Percentiles rank a stretch among this genome's conserved stretches.
phyloP scores from a whole-genome alignment of 306 rosid genomes.

The Bauhinia variegata region DNA sequence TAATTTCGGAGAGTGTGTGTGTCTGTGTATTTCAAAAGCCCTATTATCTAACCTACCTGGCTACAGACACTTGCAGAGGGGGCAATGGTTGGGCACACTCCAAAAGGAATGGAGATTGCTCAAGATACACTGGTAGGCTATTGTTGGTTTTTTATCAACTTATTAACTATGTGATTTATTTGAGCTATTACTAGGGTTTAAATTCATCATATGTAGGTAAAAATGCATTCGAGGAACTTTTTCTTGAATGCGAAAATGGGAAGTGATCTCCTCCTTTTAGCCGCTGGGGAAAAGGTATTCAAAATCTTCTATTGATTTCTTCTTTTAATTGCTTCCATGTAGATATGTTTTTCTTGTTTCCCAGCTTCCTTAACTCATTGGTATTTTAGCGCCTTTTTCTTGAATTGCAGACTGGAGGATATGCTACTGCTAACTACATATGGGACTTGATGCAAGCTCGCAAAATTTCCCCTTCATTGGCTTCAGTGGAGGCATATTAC shows the following conservation, averaged over 20 bases:
- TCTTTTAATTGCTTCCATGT: conserved; percentile 23
- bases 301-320: conserved; percentile 10
- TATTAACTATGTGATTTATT: conserved; percentile 1
- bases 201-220: conserved; percentile 49
- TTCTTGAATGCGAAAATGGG: conserved; percentile 54
- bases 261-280: conserved; percentile 72
- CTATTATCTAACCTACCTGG: conserved; percentile 35
- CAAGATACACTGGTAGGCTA: conserved; percentile 70
- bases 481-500: conserved; percentile 81
- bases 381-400: conserved; percentile 25
- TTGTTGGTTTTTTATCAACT: conserved; percentile 28
- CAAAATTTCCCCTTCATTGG: conserved; percentile 39
- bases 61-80: conserved; percentile 83
- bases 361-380: not conserved
- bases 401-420: conserved; percentile 78
- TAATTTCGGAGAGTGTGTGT: not conserved
- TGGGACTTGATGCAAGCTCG: conserved; percentile 92
- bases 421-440: conserved; percentile 79
- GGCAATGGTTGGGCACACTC: conserved; percentile 88
- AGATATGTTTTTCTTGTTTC: conserved; percentile 5
- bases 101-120: conserved; percentile 89
- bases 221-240: conserved; percentile 61
- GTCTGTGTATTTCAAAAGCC: not conserved
- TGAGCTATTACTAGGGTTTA: conserved; percentile 13
- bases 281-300: conserved; percentile 89